Base-by-base conservation (phyloP, 2,329 filamentous ascomycete genomes). In the Lasiodiplodia gonubiensis region DNA sequence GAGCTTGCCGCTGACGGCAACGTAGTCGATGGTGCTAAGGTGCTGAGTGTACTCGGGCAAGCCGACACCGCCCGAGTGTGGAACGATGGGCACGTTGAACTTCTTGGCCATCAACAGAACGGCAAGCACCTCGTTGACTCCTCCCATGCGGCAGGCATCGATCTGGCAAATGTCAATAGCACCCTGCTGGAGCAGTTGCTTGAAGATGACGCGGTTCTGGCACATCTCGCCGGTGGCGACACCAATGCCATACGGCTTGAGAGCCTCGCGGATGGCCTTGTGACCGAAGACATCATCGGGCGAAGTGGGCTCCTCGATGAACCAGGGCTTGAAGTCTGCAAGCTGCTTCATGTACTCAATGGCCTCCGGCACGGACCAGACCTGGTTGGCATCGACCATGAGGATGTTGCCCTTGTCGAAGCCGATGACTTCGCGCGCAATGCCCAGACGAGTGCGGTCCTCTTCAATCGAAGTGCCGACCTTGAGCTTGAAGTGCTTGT, bases 201-300 rank as follows among this genome's bases (percentile, higher is more conserved):
- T 97, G 87, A 97, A 97, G 74, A 97, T 88, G 71, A 97, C 92
- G 48, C 93, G 89, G 84, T 97, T 97, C 83, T 97, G 93, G 82
- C 92, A 95, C 92, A 97, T 96, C 82, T 97, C 93, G 70, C 93
- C 93, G 0, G 93, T 97, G 8, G 93, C 93, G 5, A 97, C 93
- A 68, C 92, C 92, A 73, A 97, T 92, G 67, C 87, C 87, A 75
- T 88, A 84, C 0, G 91, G 89, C 73, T 86, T 86, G 12, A 97
- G 88, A 4, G 93, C 93, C 69, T 94, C 90, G 63, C 92, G 89
- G 73, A 97, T 89, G 3, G 92, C 90, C 76, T 91, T 92, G 85
- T 97, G 93, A 68, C 93, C 93, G 66, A 95, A 88, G 68, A 97
- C 89, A 77, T 97, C 93, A 75, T 97, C 93, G 14, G 93, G 93